Evolutionary conservation across 768 basidiomycete species (phyloP).

Genomic region (Neoboletus magnificus): DNA sequence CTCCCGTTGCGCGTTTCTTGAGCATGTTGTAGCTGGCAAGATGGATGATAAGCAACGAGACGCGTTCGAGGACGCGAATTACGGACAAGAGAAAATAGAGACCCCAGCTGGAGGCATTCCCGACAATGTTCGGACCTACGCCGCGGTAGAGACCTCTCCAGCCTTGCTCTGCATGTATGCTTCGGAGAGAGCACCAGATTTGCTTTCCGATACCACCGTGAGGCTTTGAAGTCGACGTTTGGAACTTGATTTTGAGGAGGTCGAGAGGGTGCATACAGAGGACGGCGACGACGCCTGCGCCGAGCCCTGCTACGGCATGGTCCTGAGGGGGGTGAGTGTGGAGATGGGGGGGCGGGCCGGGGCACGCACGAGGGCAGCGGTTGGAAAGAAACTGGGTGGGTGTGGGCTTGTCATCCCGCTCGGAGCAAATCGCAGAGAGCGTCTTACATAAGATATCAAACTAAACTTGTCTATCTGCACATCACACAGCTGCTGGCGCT

Average conservation of each 20-base stretch:
- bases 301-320: conserved; percentile 91
- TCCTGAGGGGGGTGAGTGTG: conserved; percentile 51
- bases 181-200: conserved; percentile 71
- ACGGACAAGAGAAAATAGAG: conserved; percentile 93
- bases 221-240: conserved; percentile 72
- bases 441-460: conserved; percentile 22
- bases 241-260: conserved; percentile 90
- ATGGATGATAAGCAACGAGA: conserved; percentile 1
- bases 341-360: not conserved
- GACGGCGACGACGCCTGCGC: conserved; percentile 88
- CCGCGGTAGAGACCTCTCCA: conserved; percentile 89
- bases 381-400: conserved; percentile 43
- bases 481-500: too few relatives aligned
- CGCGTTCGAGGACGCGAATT: not conserved
- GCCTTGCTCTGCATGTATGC: conserved; percentile 73
- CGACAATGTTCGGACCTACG: conserved; percentile 84
- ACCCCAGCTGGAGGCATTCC: conserved; percentile 96
- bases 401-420: conserved; percentile 26
- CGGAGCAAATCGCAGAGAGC: not conserved
- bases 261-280: conserved; percentile 98
- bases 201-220: conserved; percentile 62
- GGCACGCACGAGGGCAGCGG: conserved; percentile 31
- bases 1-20: conserved; percentile 72
- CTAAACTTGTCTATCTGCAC: too few relatives aligned
- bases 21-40: conserved; percentile 82